These are phyloP conservation scores for Globisporangium mamillatum DNA, from an alignment of 352 stramenopile genomes.

Conservation along the genomic window DNA sequence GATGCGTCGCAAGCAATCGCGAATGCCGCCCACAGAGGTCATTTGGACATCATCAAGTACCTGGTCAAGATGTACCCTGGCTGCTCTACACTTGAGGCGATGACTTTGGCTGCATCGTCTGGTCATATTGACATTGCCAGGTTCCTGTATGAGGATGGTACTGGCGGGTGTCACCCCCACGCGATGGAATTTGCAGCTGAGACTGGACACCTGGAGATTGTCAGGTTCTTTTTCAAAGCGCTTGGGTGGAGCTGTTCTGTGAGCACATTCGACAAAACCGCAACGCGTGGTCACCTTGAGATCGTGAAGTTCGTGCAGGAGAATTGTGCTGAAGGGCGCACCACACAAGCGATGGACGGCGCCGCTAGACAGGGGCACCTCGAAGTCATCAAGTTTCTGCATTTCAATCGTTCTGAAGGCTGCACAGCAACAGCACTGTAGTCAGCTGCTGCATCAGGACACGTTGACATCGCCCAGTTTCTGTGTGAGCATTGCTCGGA, in stretches of 20 bases:
- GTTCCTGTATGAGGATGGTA: slow-evolving; percentile 4
- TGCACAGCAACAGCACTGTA: neutral
- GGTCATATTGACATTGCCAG: neutral
- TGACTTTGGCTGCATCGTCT: neutral
- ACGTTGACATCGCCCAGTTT: no score
- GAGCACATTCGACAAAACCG: neutral
- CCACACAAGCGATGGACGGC: neutral
- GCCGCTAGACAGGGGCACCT: neutral
- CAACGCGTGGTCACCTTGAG: neutral
- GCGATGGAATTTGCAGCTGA: neutral
- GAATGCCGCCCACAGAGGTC: neutral
- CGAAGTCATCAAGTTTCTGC: neutral
- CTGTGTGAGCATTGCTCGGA: no score
- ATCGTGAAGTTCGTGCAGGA: neutral
- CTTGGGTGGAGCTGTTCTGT: neutral
- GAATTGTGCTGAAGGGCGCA: no score
- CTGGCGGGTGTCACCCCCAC: neutral
- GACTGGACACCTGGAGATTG: neutral
- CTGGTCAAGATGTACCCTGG: neutral
- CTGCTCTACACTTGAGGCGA: neutral
- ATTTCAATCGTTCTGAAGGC: neutral
- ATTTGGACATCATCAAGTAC: neutral
- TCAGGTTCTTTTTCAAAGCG: neutral
- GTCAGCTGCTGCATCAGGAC: neutral
- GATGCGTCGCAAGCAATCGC: neutral